Percentiles rank a stretch among this genome's conserved stretches.
Evolutionary conservation across 306 rosid species (phyloP).

Genomic region (Dalbergia cultrata): DNA sequence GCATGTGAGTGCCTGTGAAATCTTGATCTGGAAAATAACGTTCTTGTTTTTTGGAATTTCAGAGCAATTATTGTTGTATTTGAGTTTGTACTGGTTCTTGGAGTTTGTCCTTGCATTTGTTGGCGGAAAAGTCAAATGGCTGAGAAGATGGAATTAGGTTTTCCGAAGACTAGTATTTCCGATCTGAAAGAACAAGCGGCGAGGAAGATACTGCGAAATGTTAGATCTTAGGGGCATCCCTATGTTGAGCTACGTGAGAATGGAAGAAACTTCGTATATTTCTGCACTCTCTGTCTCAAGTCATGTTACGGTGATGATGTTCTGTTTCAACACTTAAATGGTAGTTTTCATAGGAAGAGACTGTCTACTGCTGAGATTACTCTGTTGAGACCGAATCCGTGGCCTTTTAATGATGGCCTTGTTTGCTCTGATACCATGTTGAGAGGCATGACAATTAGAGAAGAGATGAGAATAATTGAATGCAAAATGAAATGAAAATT

Average conservation of each 20-base stretch:
- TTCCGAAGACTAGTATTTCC: conserved; percentile 50
- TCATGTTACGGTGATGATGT: conserved; percentile 78
- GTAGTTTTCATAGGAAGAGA: conserved; percentile 76
- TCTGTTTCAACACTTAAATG: conserved; percentile 85
- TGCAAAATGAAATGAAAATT: too few relatives aligned
- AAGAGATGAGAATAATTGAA: too few relatives aligned
- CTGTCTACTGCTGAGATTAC: conserved; percentile 76
- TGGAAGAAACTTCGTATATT: conserved; percentile 78
- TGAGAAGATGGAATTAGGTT: conserved; percentile 65
- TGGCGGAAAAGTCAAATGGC: conserved; percentile 66
- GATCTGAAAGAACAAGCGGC: conserved; percentile 73
- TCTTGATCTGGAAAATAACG: conserved; percentile 29
- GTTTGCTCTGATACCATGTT: conserved; percentile 78
- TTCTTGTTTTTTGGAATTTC: conserved; percentile 41
- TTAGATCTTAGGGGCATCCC: conserved; percentile 85
- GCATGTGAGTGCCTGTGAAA: conserved; percentile 12
- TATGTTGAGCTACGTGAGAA: conserved; percentile 85
- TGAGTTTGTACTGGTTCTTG: conserved; percentile 36
- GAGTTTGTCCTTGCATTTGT: conserved; percentile 18
- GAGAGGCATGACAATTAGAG: too few relatives aligned
- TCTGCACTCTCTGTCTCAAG: conserved; percentile 83
- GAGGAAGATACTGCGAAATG: conserved; percentile 70
- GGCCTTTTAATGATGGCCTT: conserved; percentile 94
- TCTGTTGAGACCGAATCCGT: conserved; percentile 76
- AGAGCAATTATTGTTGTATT: conserved; percentile 27